phyloP scores from a whole-genome alignment of 2,329 filamentous ascomycete species.

The Parascedosporium putredinis region DNA sequence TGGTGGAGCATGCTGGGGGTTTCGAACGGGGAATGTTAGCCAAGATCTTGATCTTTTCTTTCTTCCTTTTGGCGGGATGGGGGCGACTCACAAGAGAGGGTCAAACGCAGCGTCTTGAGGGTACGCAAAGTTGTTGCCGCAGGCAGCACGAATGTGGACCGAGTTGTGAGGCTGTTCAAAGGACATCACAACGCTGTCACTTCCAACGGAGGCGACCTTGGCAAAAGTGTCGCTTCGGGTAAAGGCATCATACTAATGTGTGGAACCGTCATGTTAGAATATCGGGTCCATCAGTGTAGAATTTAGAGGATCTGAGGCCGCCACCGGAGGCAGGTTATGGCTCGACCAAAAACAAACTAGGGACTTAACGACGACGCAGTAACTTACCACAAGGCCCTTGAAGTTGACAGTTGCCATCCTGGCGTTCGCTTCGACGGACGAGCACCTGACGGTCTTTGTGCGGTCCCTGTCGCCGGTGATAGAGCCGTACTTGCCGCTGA shows the following conservation, averaged over 20 bases:
- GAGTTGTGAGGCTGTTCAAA: conserved; percentile 32
- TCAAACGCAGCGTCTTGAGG: conserved; percentile 33
- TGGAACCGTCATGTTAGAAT: not conserved
- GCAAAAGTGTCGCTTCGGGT: conserved; percentile 24
- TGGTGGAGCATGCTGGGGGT: conserved; percentile 32
- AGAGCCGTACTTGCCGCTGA: conserved; percentile 27
- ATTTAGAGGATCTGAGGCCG: no score
- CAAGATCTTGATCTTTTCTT: no score
- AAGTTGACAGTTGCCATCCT: conserved; percentile 23
- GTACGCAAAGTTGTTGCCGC: conserved; percentile 30
- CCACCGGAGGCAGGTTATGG: no score
- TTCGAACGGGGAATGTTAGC: not conserved
- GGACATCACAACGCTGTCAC: conserved; percentile 22
- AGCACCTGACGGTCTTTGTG: conserved; percentile 16
- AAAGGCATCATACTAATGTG: conserved; percentile 29
- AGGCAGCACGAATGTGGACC: conserved; percentile 29
- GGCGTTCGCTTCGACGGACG: conserved; percentile 27
- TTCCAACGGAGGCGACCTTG: conserved; percentile 24
- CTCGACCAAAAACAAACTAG: no score
- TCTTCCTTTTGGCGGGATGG: no score
- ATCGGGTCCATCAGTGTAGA: no score
- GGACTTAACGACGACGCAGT: no score
- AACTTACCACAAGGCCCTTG: conserved; percentile 30
- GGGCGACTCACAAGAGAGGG: conserved; percentile 32
- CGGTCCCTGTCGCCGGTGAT: conserved; percentile 30